These are phyloP conservation scores for Excoecaria cochinchinensis DNA, from an alignment of 345 rosid species.

Conservation along the genomic window DNA sequence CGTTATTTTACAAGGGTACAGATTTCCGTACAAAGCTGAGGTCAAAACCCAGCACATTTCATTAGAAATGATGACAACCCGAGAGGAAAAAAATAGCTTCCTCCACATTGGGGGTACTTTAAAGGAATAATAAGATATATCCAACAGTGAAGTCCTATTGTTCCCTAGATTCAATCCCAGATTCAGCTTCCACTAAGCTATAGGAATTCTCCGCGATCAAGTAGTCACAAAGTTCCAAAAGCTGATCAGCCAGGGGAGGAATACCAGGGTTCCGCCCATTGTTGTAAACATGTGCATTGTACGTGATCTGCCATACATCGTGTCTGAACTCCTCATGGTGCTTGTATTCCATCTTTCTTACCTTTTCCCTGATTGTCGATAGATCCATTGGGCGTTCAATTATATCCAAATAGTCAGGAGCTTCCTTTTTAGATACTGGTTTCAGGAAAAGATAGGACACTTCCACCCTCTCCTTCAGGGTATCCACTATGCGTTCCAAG, in stretches of 20 bases:
- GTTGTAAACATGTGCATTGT: slow-evolving; percentile 79
- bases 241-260: slow-evolving; percentile 97
- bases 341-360: slow-evolving; percentile 79
- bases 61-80: not conserved
- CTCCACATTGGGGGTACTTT: not conserved
- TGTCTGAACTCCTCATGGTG: slow-evolving; percentile 68
- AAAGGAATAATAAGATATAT: slow-evolving; percentile 10
- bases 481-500: slow-evolving; percentile 72
- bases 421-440: slow-evolving; percentile 88
- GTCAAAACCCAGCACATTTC: not conserved
- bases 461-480: slow-evolving; percentile 53
- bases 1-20: slow-evolving; percentile 16
- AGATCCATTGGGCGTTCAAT: slow-evolving; percentile 84
- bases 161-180: slow-evolving; percentile 43
- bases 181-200: slow-evolving; percentile 64
- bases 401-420: slow-evolving; percentile 74
- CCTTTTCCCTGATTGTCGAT: slow-evolving; percentile 78
- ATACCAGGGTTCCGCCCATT: slow-evolving; percentile 80
- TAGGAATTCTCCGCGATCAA: slow-evolving; percentile 46
- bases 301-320: slow-evolving; percentile 81
- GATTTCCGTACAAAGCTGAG: not conserved
- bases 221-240: slow-evolving; percentile 84
- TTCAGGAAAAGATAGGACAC: slow-evolving; percentile 83
- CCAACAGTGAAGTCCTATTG: not conserved
- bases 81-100: not conserved